Evolutionary conservation across 1,284 basidiomycete genomes (phyloP).

Genomic region (Malassezia globosa): DNA sequence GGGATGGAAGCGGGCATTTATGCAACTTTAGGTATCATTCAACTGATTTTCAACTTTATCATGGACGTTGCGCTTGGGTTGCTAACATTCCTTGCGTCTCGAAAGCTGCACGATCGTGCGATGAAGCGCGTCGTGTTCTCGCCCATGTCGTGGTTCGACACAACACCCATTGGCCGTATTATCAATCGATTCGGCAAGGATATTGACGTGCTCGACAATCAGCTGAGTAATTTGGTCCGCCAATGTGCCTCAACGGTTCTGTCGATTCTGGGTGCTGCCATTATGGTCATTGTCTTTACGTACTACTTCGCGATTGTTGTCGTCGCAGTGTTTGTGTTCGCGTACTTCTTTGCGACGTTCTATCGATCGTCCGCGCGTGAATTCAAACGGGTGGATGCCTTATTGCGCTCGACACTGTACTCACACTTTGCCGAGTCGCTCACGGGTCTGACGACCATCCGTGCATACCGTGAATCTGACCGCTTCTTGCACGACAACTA

Average conservation of each 20-base stretch:
- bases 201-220: slow-evolving; percentile 76
- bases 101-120: slow-evolving; percentile 56
- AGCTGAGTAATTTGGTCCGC: slow-evolving; percentile 46
- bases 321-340: slow-evolving; percentile 34
- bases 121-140: slow-evolving; percentile 55
- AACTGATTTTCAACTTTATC: slow-evolving; percentile 57
- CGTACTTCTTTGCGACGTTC: slow-evolving; percentile 55
- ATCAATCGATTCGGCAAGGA: slow-evolving; percentile 65
- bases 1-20: slow-evolving; percentile 65
- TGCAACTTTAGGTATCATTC: slow-evolving; percentile 56
- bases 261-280: slow-evolving; percentile 53
- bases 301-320: slow-evolving; percentile 58
- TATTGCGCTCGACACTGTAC: slow-evolving; percentile 61
- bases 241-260: slow-evolving; percentile 45
- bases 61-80: slow-evolving; percentile 56
- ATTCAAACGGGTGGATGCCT: slow-evolving; percentile 66
- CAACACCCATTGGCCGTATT: slow-evolving; percentile 70
- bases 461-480: slow-evolving; percentile 56
- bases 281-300: slow-evolving; percentile 60
- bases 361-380: slow-evolving; percentile 80
- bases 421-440: slow-evolving; percentile 79
- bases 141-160: slow-evolving; percentile 68
- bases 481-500: slow-evolving; percentile 54
- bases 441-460: slow-evolving; percentile 69
- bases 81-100: slow-evolving; percentile 58